phyloP scores from a whole-genome alignment of 2,329 filamentous ascomycete genomes.

The Pseudopyrenochaeta lycopersici region DNA sequence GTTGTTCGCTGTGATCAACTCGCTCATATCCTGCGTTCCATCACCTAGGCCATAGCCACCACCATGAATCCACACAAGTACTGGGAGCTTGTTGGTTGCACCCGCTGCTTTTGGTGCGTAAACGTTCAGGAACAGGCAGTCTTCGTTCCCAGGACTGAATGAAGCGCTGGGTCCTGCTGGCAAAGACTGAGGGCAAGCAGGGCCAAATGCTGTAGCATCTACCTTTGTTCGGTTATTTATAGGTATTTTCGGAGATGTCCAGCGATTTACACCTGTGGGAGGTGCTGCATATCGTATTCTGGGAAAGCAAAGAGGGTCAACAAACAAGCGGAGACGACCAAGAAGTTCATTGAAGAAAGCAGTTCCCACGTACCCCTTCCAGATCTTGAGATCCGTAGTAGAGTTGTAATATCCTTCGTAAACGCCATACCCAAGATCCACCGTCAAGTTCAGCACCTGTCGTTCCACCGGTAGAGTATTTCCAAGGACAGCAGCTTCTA shows the following conservation, averaged over 20 bases:
- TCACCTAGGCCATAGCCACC: conserved; percentile 50
- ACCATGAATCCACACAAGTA: conserved; percentile 43
- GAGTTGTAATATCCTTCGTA: conserved; percentile 27
- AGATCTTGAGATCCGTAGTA: conserved; percentile 28
- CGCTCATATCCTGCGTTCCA: conserved; percentile 50
- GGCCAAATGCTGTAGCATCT: conserved; percentile 17
- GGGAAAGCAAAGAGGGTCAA: conserved; percentile 3
- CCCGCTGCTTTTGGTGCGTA: conserved; percentile 37
- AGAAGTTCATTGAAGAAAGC: background rate
- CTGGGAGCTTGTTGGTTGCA: conserved; percentile 35
- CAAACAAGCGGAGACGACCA: background rate
- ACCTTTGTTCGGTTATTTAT: conserved; percentile 8
- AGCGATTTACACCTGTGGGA: conserved; percentile 22
- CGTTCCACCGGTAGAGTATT: background rate
- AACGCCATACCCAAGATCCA: conserved; percentile 31
- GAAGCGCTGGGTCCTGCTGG: conserved; percentile 9
- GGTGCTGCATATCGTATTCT: conserved; percentile 34
- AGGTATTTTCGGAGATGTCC: conserved; percentile 28
- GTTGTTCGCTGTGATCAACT: conserved; percentile 58
- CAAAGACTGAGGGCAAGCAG: conserved; percentile 24
- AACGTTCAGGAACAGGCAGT: conserved; percentile 51
- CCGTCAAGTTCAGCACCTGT: background rate
- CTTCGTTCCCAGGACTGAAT: conserved; percentile 32
- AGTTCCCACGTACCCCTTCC: conserved; percentile 27
- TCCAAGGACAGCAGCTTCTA: background rate